Evolutionary conservation across 129 eudicot species (phyloP).

Genomic region (Mikania micrantha): DNA sequence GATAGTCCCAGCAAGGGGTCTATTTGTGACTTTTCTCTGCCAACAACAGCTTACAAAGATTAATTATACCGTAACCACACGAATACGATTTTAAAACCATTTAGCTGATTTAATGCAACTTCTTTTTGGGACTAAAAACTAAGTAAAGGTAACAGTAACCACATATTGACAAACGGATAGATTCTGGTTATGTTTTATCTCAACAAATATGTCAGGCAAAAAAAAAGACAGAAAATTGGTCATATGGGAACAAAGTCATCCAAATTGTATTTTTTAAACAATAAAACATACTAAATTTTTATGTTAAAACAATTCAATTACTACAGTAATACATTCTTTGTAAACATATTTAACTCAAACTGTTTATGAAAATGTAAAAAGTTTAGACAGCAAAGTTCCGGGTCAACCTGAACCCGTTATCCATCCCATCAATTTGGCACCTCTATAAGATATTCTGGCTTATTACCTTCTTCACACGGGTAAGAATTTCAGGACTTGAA

Average conservation of each 20-base stretch:
- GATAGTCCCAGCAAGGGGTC: conserved; percentile 81
- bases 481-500: conserved; percentile 90
- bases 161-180: background rate
- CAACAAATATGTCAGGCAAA: background rate
- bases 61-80: background rate
- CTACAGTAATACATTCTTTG: background rate
- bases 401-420: background rate
- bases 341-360: background rate
- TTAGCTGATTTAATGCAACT: background rate
- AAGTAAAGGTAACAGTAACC: background rate
- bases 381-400: background rate
- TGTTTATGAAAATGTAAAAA: background rate
- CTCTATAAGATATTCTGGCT: background rate
- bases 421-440: background rate
- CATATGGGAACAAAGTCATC: background rate
- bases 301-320: background rate
- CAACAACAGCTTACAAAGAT: conserved; percentile 6
- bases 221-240: background rate
- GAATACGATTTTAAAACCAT: background rate
- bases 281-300: background rate
- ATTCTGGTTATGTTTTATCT: background rate
- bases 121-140: background rate
- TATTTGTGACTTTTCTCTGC: conserved; percentile 55
- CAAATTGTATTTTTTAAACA: background rate
- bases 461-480: conserved; percentile 72